These are phyloP conservation scores for Biscogniauxia marginata DNA, from an alignment of 2,329 filamentous ascomycete species.

Conservation along the genomic window DNA sequence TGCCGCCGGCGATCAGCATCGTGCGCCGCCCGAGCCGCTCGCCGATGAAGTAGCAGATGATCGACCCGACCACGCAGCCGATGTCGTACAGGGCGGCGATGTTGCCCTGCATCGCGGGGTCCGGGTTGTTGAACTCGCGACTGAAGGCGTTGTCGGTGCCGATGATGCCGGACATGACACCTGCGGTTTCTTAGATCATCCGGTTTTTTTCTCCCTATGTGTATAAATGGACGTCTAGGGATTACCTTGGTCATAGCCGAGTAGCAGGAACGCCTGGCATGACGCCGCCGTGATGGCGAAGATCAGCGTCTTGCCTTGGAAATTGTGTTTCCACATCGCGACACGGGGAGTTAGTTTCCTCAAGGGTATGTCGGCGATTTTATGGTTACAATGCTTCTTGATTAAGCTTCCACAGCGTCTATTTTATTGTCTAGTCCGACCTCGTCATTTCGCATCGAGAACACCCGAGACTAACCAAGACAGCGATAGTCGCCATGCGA, in stretches of 20 bases:
- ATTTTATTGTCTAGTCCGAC: background rate
- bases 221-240: background rate
- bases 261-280: constrained; percentile 38
- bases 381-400: background rate
- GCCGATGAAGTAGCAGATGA: constrained; percentile 36
- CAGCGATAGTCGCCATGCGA: background rate
- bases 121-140: constrained; percentile 36
- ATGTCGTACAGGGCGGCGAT: constrained; percentile 36
- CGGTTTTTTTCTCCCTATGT: background rate
- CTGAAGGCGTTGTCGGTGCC: constrained; percentile 41
- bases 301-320: constrained; percentile 15
- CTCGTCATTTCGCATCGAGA: background rate
- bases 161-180: constrained; percentile 34
- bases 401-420: background rate
- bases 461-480: background rate
- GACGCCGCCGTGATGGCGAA: constrained; percentile 34
- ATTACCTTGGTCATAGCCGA: constrained; percentile 34
- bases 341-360: no score
- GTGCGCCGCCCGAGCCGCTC: constrained; percentile 41
- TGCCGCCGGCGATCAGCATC: constrained; percentile 40
- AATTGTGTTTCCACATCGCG: constrained; percentile 16
- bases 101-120: constrained; percentile 37
- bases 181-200: constrained; percentile 10
- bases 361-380: no score
- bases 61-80: constrained; percentile 32